These are phyloP conservation scores for Penicillium mononematosum DNA, from an alignment of 495 filamentous ascomycete genomes.

Conservation along the genomic window DNA sequence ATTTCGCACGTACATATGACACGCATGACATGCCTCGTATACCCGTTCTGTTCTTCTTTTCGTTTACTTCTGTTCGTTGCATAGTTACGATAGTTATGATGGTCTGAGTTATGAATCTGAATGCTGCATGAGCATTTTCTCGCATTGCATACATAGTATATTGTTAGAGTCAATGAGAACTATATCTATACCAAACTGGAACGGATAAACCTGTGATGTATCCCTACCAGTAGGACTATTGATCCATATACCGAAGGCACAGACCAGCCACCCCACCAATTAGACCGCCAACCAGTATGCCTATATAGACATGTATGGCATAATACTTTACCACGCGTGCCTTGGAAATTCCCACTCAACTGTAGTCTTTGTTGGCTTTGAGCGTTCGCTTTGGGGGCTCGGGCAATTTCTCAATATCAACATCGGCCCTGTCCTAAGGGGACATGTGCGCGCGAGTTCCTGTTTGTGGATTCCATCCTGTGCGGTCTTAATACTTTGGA, in stretches of 20 bases:
- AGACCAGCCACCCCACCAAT: neutral
- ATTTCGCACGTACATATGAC: neutral
- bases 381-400: neutral
- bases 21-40: neutral
- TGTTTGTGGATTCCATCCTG: neutral
- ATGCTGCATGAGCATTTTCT: neutral
- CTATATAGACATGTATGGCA: neutral
- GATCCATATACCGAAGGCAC: neutral
- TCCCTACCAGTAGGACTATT: neutral
- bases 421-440: neutral
- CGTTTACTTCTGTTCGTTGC: neutral
- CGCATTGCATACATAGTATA: neutral
- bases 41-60: neutral
- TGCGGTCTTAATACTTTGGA: too few species aligned
- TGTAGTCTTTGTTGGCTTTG: neutral
- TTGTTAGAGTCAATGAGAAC: neutral
- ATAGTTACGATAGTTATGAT: conserved; percentile 6
- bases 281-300: neutral
- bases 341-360: neutral
- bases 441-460: neutral
- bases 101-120: conserved; percentile 6
- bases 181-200: neutral
- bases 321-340: neutral
- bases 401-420: neutral
- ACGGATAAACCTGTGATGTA: neutral